Conservation (phyloP, 441 rosid species). For the Arabidopsis lyrata region DNA sequence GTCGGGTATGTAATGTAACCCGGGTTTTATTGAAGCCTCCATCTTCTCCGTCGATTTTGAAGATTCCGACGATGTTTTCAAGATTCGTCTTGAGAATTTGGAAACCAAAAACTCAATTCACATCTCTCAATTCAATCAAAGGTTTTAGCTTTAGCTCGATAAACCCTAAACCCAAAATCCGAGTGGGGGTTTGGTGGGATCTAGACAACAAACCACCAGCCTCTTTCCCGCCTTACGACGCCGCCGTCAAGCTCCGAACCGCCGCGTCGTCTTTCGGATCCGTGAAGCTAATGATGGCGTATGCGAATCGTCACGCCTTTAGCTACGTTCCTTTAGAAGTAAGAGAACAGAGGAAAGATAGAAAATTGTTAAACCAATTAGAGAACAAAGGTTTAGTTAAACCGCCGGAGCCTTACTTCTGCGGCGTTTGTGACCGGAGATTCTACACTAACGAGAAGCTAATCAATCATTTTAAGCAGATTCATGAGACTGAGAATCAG, state of each 20-base stretch:
- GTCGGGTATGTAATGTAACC: neutral
- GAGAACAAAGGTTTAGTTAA: slow-evolving; percentile 67
- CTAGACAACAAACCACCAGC: slow-evolving; percentile 83
- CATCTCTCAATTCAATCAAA: slow-evolving; percentile 34
- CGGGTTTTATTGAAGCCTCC: neutral
- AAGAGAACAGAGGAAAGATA: slow-evolving; percentile 63
- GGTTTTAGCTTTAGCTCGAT: slow-evolving; percentile 41
- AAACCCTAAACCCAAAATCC: slow-evolving; percentile 46
- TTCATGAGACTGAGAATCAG: slow-evolving; percentile 76
- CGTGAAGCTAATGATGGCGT: slow-evolving; percentile 66
- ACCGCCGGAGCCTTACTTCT: slow-evolving; percentile 63
- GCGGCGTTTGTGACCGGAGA: slow-evolving; percentile 78
- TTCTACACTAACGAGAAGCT: slow-evolving; percentile 74
- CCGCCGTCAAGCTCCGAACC: slow-evolving; percentile 71
- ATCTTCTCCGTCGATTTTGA: neutral
- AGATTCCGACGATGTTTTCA: slow-evolving; percentile 17
- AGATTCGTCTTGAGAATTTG: neutral
- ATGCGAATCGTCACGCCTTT: slow-evolving; percentile 70
- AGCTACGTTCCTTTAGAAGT: slow-evolving; percentile 63
- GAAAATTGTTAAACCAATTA: slow-evolving; percentile 59
- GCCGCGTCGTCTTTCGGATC: slow-evolving; percentile 72
- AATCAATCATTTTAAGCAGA: slow-evolving; percentile 75
- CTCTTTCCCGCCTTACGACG: slow-evolving; percentile 70
- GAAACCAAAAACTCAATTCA: slow-evolving; percentile 30
- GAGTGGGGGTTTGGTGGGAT: slow-evolving; percentile 64